phyloP scores from a whole-genome alignment of 257 asterid genomes.

The Solanum peruvianum region DNA sequence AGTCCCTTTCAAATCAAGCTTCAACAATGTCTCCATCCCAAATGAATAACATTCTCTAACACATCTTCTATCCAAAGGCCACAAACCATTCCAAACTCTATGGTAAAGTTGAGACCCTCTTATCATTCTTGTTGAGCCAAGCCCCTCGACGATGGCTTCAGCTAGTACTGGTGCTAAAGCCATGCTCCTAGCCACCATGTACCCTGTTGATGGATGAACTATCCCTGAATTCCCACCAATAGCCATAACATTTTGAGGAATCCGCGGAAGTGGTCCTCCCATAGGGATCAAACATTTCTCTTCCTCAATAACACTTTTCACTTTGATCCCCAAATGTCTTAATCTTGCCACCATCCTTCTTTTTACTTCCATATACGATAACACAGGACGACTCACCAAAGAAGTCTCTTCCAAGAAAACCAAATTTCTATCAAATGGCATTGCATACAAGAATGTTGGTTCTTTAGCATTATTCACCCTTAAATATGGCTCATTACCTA shows the following conservation, averaged over 20 bases:
- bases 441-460: slow-evolving; percentile 76
- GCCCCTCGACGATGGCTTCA: slow-evolving; percentile 51
- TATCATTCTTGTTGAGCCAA: slow-evolving; percentile 77
- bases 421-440: slow-evolving; percentile 77
- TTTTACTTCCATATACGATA: slow-evolving; percentile 63
- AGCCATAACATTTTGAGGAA: slow-evolving; percentile 72
- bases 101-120: slow-evolving; percentile 42
- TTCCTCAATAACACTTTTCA: slow-evolving; percentile 53
- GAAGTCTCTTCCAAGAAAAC: slow-evolving; percentile 79
- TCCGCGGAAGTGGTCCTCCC: slow-evolving; percentile 84
- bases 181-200: slow-evolving; percentile 64
- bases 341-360: slow-evolving; percentile 81
- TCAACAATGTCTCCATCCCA: slow-evolving; percentile 86
- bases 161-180: slow-evolving; percentile 49
- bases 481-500: slow-evolving; percentile 73
- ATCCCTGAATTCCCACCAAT: slow-evolving; percentile 79
- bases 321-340: slow-evolving; percentile 66
- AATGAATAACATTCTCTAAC: slow-evolving; percentile 53
- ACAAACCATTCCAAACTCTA: slow-evolving; percentile 62
- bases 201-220: slow-evolving; percentile 86
- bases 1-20: slow-evolving; percentile 60
- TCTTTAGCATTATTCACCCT: slow-evolving; percentile 30
- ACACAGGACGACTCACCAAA: slow-evolving; percentile 62
- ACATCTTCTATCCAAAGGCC: slow-evolving; percentile 67
- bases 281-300: slow-evolving; percentile 86